These are phyloP conservation scores for Kodamaea hsintzibuensis DNA, from an alignment of 805 yeast genomes.

Conservation along the genomic window DNA sequence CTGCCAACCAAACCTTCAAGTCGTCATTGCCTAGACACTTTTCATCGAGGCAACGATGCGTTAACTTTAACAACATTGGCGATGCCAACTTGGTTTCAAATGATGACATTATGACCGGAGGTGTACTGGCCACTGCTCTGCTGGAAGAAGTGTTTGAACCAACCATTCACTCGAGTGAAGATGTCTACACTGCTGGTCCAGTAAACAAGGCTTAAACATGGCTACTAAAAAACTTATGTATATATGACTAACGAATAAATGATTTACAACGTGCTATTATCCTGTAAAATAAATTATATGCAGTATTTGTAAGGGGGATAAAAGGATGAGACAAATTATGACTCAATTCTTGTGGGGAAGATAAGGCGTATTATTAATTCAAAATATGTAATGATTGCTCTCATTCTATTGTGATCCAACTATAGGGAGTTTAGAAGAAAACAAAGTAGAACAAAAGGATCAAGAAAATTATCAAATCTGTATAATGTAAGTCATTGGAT, in stretches of 20 bases:
- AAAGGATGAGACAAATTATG: neutral
- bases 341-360: neutral
- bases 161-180: constrained; percentile 41
- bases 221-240: neutral
- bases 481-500: no score
- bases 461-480: no score
- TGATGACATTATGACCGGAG: constrained; percentile 29
- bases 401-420: no score
- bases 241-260: constrained; percentile 6
- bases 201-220: constrained; percentile 30
- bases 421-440: no score
- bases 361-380: no score
- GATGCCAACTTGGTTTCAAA: constrained; percentile 35
- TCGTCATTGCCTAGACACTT: constrained; percentile 27
- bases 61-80: constrained; percentile 34
- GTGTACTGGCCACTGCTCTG: constrained; percentile 14
- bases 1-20: constrained; percentile 21
- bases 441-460: no score
- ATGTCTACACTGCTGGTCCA: constrained; percentile 45
- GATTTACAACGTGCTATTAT: neutral
- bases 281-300: no score
- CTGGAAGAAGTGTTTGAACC: constrained; percentile 37
- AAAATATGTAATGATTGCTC: no score
- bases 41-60: constrained; percentile 37
- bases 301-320: neutral